These are phyloP conservation scores for Nakataea oryzae DNA, from an alignment of 2,329 filamentous ascomycete species.

Conservation along the genomic window DNA sequence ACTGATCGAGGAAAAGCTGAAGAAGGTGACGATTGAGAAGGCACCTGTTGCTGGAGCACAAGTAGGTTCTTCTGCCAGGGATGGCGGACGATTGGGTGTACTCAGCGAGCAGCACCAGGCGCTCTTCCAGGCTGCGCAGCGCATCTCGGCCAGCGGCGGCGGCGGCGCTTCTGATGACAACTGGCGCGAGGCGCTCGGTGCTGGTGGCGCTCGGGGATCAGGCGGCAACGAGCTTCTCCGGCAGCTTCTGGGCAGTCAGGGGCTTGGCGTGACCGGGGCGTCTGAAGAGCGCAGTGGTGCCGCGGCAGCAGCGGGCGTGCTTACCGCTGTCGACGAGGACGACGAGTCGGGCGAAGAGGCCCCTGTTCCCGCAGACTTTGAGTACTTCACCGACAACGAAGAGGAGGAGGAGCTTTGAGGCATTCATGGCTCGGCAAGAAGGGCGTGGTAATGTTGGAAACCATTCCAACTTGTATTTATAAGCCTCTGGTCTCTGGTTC, in stretches of 20 bases:
- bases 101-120: slow-evolving; percentile 6
- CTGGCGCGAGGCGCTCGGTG: slow-evolving; percentile 14
- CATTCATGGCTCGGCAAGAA: not conserved
- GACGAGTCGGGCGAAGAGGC: slow-evolving; percentile 66
- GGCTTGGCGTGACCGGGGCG: slow-evolving; percentile 12
- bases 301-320: slow-evolving; percentile 64
- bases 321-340: slow-evolving; percentile 84
- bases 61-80: slow-evolving; percentile 20
- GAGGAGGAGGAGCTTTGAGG: slow-evolving; percentile 21
- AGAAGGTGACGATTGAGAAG: slow-evolving; percentile 60
- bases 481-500: not conserved
- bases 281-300: slow-evolving; percentile 35
- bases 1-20: slow-evolving; percentile 83
- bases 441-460: too few relatives aligned
- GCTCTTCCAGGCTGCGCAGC: slow-evolving; percentile 14
- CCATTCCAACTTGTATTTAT: not conserved
- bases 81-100: slow-evolving; percentile 6
- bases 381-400: slow-evolving; percentile 63
- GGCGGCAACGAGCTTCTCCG: slow-evolving; percentile 23
- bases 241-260: slow-evolving; percentile 20
- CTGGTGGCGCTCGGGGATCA: not conserved
- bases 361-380: slow-evolving; percentile 59
- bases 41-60: slow-evolving; percentile 39
- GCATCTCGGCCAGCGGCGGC: not conserved
- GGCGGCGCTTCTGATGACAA: slow-evolving; percentile 11